Conservation (phyloP, 148 eudicot genomes). For the Simmondsia chinensis region DNA sequence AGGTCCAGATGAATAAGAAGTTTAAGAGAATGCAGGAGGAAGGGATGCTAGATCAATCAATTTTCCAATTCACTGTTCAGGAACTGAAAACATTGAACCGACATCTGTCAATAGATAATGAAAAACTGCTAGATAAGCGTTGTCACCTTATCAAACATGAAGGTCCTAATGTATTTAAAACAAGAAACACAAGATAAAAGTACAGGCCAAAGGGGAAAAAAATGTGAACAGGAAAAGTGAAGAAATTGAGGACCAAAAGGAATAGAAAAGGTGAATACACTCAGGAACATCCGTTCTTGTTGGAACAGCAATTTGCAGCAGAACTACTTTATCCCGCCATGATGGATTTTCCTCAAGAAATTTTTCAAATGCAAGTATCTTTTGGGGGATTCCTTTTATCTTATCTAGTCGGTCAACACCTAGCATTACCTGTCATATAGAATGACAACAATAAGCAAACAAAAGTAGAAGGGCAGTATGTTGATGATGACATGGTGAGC, state of each 20-base stretch:
- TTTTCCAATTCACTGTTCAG: too few relatives aligned
- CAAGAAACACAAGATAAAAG: too few relatives aligned
- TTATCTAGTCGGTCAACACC: constrained; percentile 99
- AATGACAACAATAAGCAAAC: neutral
- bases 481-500: neutral
- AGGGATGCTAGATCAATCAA: too few relatives aligned
- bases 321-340: constrained; percentile 89
- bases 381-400: constrained; percentile 98
- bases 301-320: constrained; percentile 96
- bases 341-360: constrained; percentile 78
- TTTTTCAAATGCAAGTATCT: constrained; percentile 91
- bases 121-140: too few relatives aligned
- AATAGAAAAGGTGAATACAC: constrained; percentile 40
- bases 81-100: too few relatives aligned
- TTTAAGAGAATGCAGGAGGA: too few relatives aligned
- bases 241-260: neutral
- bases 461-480: neutral
- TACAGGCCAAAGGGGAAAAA: neutral
- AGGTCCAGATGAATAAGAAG: too few relatives aligned
- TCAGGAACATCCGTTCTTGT: constrained; percentile 99
- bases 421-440: constrained; percentile 65
- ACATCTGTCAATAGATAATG: too few relatives aligned
- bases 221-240: neutral
- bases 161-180: too few relatives aligned
- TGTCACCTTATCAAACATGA: too few relatives aligned